Evolutionary conservation across 2,329 filamentous ascomycete species (phyloP).

Genomic region (Aureobasidium leucospermi): DNA sequence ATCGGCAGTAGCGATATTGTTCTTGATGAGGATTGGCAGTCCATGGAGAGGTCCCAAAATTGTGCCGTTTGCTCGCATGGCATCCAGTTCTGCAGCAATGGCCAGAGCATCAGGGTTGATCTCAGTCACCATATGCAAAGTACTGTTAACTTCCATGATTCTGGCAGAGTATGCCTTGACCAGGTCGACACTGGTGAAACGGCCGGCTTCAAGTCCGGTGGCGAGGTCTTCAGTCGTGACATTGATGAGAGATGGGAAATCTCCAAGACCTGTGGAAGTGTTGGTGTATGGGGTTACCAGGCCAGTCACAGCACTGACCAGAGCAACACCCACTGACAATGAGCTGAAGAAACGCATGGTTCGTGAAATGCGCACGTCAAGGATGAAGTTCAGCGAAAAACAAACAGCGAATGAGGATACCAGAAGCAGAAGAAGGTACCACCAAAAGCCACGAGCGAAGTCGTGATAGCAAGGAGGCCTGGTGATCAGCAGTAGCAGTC

Average conservation of each 20-base stretch:
- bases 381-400: neutral
- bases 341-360: conserved; percentile 6
- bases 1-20: conserved; percentile 58
- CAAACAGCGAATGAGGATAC: neutral
- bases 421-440: neutral
- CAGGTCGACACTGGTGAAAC: conserved; percentile 52
- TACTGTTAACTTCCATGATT: conserved; percentile 47
- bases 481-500: neutral
- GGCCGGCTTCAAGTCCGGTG: conserved; percentile 40
- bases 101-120: conserved; percentile 46
- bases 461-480: neutral
- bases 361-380: neutral
- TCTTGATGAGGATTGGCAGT: conserved; percentile 59
- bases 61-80: conserved; percentile 40
- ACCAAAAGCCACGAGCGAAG: neutral
- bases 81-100: conserved; percentile 15
- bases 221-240: conserved; percentile 46
- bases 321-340: neutral
- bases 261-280: neutral
- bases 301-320: neutral
- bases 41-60: conserved; percentile 52
- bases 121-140: conserved; percentile 46
- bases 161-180: conserved; percentile 46
- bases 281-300: conserved; percentile 3
- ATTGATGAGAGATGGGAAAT: conserved; percentile 39